These are phyloP conservation scores for Mycena citricolor DNA, from an alignment of 1,284 basidiomycete species.

Conservation along the genomic window DNA sequence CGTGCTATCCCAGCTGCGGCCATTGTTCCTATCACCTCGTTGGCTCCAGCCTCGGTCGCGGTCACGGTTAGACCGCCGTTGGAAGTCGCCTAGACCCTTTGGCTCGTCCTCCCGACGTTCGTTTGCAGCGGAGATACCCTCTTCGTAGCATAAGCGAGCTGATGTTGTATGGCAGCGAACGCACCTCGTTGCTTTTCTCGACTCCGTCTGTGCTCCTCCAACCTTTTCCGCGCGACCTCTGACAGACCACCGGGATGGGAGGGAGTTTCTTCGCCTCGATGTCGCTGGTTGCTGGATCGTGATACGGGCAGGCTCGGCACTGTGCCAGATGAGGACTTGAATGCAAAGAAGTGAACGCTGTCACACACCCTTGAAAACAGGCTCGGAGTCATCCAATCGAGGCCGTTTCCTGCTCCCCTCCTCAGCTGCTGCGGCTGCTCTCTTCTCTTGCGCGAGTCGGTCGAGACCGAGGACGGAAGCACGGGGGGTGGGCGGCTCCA, in stretches of 20 bases:
- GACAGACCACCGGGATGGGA: conserved; percentile 91
- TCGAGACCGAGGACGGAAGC: conserved; percentile 85
- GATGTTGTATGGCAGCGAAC: conserved; percentile 12
- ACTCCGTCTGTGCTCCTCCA: conserved; percentile 76
- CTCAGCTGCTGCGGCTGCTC: conserved; percentile 52
- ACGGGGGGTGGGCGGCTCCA: conserved; percentile 72
- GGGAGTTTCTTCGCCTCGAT: conserved; percentile 86
- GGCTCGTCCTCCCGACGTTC: conserved; percentile 56
- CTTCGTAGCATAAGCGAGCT: conserved; percentile 33
- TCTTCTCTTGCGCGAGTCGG: conserved; percentile 83
- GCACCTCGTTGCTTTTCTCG: conserved; percentile 68
- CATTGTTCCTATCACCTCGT: conserved; percentile 31
- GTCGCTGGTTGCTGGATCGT: conserved; percentile 59
- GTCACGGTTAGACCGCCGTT: conserved; percentile 67
- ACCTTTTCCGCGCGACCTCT: conserved; percentile 62
- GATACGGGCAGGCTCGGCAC: conserved; percentile 73
- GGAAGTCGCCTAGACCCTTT: conserved; percentile 69
- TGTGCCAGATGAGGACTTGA: conserved; percentile 31
- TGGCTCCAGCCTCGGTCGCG: conserved; percentile 42
- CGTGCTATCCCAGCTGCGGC: conserved; percentile 66
- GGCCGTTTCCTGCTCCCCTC: conserved; percentile 65
- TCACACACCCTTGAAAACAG: conserved; percentile 80
- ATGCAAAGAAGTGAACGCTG: background rate
- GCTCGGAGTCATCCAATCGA: conserved; percentile 61
- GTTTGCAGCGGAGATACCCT: conserved; percentile 60